phyloP scores from a whole-genome alignment of 2,329 filamentous ascomycete species.

The Neoascochyta sp. region DNA sequence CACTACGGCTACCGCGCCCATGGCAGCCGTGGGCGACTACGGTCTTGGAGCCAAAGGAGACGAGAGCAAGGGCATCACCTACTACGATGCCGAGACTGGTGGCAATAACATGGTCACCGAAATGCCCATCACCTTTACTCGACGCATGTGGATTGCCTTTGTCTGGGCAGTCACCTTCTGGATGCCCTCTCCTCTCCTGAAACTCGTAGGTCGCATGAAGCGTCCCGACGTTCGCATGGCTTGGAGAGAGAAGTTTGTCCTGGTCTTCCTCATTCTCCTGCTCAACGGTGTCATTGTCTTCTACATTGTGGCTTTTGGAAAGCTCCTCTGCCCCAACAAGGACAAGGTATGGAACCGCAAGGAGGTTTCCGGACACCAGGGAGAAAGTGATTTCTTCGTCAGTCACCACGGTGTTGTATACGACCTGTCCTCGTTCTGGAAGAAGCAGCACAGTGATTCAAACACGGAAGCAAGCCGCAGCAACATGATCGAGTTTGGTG shows the following conservation, averaged over 20 bases:
- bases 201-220: constrained; percentile 89
- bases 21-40: constrained; percentile 67
- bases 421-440: constrained; percentile 87
- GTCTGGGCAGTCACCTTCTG: constrained; percentile 90
- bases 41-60: constrained; percentile 86
- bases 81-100: constrained; percentile 79
- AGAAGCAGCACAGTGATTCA: constrained; percentile 74
- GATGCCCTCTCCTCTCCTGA: constrained; percentile 83
- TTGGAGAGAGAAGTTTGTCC: constrained; percentile 90
- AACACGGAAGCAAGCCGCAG: constrained; percentile 55
- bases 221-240: constrained; percentile 94
- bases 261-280: constrained; percentile 75
- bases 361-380: constrained; percentile 68
- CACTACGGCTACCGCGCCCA: constrained; percentile 60
- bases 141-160: constrained; percentile 74
- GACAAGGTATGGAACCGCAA: constrained; percentile 79
- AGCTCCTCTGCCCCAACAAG: constrained; percentile 81
- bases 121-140: constrained; percentile 57
- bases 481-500: constrained; percentile 74
- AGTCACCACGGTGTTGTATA: constrained; percentile 86
- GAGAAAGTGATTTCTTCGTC: constrained; percentile 77
- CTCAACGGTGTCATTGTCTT: constrained; percentile 82
- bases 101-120: constrained; percentile 74
- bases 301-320: constrained; percentile 85
- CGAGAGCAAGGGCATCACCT: constrained; percentile 44